Evolutionary conservation across 805 yeast genomes (phyloP), one percentile per base, ranked within the genome.

Genomic region (Komagataella mondaviorum): DNA sequence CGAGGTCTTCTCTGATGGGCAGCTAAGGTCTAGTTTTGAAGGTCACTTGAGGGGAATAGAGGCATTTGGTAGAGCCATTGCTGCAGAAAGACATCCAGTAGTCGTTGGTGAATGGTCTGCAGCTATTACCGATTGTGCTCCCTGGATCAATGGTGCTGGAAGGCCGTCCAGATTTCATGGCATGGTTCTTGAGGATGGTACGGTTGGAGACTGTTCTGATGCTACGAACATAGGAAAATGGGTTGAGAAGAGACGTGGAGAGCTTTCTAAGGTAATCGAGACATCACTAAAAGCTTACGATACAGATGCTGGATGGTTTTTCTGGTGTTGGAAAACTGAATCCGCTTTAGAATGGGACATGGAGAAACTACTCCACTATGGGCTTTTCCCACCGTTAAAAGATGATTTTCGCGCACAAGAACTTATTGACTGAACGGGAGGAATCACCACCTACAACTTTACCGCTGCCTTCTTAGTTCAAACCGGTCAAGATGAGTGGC

Each of bases 311-410:
- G 98, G 98, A 36, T 90, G 96, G 96, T 77, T 88, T 53, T 84
- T 86, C 72, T 90, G 97, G 97, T 79, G 84, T 65, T 89, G 88
- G 84, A 90, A 89, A 73, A 85, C 96, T 23, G 96, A 90, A 68
- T 68, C 67, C 57, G 72, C 87, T 18, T 64, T 83, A 51, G 96
- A 90, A 65, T 90, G 97, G 97, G 96, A 87, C 67, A 75, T 86
- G 70, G 71, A 73, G 59, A 70, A 71, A 56, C 75, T 90, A 58
- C 66, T 77, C 18, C 71, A 65, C 17, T 65, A 76, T 51, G 82
- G 79, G 23, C 62, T 88, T 45, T 83, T 90, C 76, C 96, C 97
- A 48, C 84, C 39, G 39, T 30, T 30, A 14, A 12, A 44, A 12
- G 6, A 10, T 17, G 17, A 18, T n/a, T 45, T 20, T 45, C 46